These are phyloP conservation scores for Arxiozyma bovina DNA, from an alignment of 1,139 yeast genomes.

Conservation along the genomic window DNA sequence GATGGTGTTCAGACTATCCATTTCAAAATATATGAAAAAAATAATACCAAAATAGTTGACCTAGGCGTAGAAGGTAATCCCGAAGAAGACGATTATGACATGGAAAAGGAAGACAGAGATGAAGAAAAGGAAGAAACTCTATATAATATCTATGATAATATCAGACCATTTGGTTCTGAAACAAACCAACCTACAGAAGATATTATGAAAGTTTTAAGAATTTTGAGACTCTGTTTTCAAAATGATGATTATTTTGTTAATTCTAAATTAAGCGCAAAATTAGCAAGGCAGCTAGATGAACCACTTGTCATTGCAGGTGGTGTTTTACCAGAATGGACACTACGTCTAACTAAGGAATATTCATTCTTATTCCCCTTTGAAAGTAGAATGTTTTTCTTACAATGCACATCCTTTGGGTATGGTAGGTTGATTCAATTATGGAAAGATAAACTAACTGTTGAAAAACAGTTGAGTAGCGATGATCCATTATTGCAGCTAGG, in stretches of 20 bases:
- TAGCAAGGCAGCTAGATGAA: constrained; percentile 82
- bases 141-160: not conserved
- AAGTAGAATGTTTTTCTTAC: constrained; percentile 67
- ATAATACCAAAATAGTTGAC: not conserved
- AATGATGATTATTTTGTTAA: constrained; percentile 52
- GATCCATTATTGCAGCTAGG: constrained; percentile 45
- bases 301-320: constrained; percentile 85
- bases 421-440: constrained; percentile 75
- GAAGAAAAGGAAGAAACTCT: constrained; percentile 33
- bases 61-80: constrained; percentile 12
- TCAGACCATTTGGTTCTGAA: not conserved
- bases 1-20: constrained; percentile 44
- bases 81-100: constrained; percentile 9
- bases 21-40: constrained; percentile 37
- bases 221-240: constrained; percentile 35
- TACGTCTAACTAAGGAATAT: constrained; percentile 58
- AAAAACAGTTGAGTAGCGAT: constrained; percentile 26
- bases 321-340: constrained; percentile 78
- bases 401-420: constrained; percentile 86
- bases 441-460: constrained; percentile 49
- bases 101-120: not conserved
- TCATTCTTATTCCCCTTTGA: constrained; percentile 84
- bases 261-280: constrained; percentile 77
- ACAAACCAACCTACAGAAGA: constrained; percentile 34
- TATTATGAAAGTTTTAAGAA: constrained; percentile 48